phyloP scores from a whole-genome alignment of 2,329 filamentous ascomycete genomes.

The Thelonectria olida region DNA sequence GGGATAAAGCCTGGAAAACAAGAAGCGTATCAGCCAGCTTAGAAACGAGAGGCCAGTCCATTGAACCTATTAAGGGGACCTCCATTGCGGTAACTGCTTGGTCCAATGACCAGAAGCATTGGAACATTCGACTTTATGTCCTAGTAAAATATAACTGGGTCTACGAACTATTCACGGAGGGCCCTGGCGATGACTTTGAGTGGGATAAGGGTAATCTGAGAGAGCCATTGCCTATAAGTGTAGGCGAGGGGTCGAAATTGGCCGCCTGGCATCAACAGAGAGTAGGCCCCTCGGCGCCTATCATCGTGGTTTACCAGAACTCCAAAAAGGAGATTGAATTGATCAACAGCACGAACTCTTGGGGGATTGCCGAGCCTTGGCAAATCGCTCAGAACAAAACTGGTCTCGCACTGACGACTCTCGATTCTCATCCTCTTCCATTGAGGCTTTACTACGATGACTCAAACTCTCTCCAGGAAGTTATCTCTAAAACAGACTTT shows the following conservation, averaged over 20 bases:
- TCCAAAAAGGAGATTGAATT: background rate
- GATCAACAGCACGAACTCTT: background rate
- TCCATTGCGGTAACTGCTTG: background rate
- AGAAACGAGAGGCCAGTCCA: background rate
- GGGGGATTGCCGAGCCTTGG: background rate
- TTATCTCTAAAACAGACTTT: background rate
- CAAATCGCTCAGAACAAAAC: background rate
- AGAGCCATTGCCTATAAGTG: background rate
- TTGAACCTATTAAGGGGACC: background rate
- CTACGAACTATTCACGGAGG: background rate
- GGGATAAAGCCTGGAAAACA: slow-evolving; percentile 5
- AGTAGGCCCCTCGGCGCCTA: background rate
- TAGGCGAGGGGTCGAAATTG: background rate
- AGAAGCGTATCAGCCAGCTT: background rate
- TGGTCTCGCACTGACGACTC: background rate
- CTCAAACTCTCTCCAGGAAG: background rate
- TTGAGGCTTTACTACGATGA: slow-evolving; percentile 8
- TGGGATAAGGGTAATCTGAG: background rate
- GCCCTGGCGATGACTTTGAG: background rate
- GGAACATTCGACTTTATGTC: slow-evolving; percentile 9
- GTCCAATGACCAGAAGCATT: background rate
- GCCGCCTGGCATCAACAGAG: slow-evolving; percentile 5
- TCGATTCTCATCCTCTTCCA: background rate
- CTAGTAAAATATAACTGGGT: background rate
- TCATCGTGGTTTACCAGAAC: slow-evolving; percentile 1